Evolutionary conservation across 805 yeast genomes (phyloP), one percentile per base, ranked within the genome.

Genomic region (Komagataella phaffii): DNA sequence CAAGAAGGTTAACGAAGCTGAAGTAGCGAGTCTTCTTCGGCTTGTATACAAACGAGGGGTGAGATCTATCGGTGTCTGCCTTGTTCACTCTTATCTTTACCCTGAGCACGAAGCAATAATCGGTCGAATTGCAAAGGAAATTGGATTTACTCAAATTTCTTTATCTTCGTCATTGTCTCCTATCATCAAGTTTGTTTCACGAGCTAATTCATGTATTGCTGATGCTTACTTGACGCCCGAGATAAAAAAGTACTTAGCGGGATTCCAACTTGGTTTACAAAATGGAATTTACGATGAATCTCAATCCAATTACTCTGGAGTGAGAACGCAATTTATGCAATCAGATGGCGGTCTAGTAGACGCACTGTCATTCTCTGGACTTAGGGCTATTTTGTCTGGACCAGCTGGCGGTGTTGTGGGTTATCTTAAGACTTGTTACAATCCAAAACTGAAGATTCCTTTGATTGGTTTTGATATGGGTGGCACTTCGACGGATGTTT

Each of bases 391-490:
- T 49, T 67, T 91, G 43, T 88, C 96, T 1, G 98, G 98, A 2
- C 98, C 98, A 2, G 98, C 98, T 7, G 98, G 98, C 44, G 98
- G 98, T 49, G 95, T 91, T 53, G 96, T 91, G 40, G 98, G 98
- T 0, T 87, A 81, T 59, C 87, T 96, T 0, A 75, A 79, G 50
- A 90, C 98, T 0, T 86, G 96, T 55, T 88, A 74, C 62, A 73
- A 79, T 54, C 65, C 68, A 1, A 59, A 66, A n/a, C 75, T 76
- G 52, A 66, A 68, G 10, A 73, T 75, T 21, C 89, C 95, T 0
- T 71, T 85, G 48, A 76, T 87, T 52, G 95, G 93, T 0, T 85
- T 87, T 57, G 96, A 87, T 64, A 85, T 87, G 90, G 96, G 96
- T 49, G 96, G 96, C 49, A 87, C 96, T 1, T 83, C 91, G 1